Conservation (phyloP, 1,284 basidiomycete species). For the Melanopsichium pennsylvanicum region DNA sequence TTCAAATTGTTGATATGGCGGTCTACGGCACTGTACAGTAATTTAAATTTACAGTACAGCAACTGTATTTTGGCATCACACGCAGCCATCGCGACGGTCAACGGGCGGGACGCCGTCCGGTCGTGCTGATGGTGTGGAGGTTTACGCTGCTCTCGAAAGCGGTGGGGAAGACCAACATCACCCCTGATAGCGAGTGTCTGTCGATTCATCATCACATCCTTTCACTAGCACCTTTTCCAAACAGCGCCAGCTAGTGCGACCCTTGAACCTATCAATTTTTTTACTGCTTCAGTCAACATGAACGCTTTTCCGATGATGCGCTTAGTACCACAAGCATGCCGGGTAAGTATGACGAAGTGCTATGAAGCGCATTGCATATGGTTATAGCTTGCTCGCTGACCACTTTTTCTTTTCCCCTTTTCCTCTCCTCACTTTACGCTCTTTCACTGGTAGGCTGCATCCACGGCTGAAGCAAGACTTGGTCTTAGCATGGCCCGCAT, state of each 20-base stretch:
- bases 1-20: slow-evolving; percentile 5
- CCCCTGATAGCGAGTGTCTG: no score
- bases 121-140: slow-evolving; percentile 3
- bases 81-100: no score
- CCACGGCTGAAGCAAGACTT: slow-evolving; percentile 24
- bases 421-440: no score
- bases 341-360: slow-evolving; percentile 18
- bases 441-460: slow-evolving; percentile 8
- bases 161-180: neutral
- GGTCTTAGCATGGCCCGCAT: slow-evolving; percentile 24
- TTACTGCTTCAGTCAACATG: no score
- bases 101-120: neutral
- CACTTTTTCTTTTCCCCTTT: neutral
- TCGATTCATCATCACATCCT: no score
- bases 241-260: no score
- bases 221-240: no score
- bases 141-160: neutral
- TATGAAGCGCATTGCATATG: neutral
- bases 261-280: no score
- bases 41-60: neutral
- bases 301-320: slow-evolving; percentile 29
- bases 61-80: neutral
- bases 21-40: neutral
- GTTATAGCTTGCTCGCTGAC: neutral
- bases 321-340: slow-evolving; percentile 21